phyloP scores from a whole-genome alignment of 2,329 filamentous ascomycete genomes.

The Trichoderma koningii region DNA sequence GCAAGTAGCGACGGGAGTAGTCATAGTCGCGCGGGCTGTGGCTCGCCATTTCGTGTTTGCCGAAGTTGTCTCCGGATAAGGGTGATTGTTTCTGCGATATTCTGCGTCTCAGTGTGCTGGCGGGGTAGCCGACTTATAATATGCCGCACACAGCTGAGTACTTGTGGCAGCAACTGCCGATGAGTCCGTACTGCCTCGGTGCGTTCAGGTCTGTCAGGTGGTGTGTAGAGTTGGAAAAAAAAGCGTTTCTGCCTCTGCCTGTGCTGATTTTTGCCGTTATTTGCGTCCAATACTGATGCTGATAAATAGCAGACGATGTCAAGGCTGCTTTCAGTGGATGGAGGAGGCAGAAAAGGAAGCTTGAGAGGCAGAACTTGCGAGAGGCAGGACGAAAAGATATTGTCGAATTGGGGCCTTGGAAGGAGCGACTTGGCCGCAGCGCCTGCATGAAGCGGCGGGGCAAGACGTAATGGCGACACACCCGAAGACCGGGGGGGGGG shows the following conservation, averaged over 20 bases:
- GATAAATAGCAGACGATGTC: not conserved
- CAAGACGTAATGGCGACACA: constrained; percentile 26
- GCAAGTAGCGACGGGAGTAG: constrained; percentile 51
- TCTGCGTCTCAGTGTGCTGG: constrained; percentile 21
- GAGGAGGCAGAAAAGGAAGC: constrained; percentile 4
- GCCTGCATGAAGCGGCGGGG: constrained; percentile 25
- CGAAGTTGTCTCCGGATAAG: not conserved
- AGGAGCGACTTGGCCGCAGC: constrained; percentile 22
- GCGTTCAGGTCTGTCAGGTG: not conserved
- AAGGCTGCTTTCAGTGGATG: not conserved
- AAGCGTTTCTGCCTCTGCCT: not conserved
- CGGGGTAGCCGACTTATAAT: constrained; percentile 21
- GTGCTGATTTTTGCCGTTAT: not conserved
- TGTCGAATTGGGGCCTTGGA: constrained; percentile 27
- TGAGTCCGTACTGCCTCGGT: not conserved
- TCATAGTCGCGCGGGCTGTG: constrained; percentile 60
- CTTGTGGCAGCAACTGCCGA: constrained; percentile 7
- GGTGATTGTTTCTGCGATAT: not conserved
- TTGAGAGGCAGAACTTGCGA: not conserved
- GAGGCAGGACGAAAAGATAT: constrained; percentile 19
- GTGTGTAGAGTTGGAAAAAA: not conserved
- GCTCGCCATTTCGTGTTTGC: constrained; percentile 40
- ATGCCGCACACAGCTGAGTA: constrained; percentile 18
- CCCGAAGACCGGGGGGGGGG: constrained; percentile 19
- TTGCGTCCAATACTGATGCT: not conserved